Evolutionary conservation across 352 stramenopile genomes (phyloP), one percentile per base, ranked within the genome.

Genomic region (Globisporangium sylvaticum): DNA sequence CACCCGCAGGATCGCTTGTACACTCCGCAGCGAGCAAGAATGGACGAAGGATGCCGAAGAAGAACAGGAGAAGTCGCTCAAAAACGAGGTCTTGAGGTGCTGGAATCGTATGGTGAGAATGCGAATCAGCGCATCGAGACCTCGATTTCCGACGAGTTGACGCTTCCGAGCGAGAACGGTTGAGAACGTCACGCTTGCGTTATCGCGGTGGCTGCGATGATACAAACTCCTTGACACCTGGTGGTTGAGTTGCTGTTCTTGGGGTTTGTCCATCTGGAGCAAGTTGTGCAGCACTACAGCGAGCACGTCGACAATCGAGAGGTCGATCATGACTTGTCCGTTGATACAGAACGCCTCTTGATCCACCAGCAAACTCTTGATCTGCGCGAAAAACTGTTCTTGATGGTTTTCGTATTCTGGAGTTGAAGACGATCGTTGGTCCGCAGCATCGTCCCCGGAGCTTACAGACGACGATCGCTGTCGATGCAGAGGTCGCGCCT

Each of bases 1-100:
- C 8, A 94, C 71, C n/a, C 62, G 73, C 1, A 94, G 69, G 34
- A 87, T 37, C 31, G 70, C 71, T n/a, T 73, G 72, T 8, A 88
- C 14, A 14, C 67, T 60, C 59, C 87, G 77, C 1, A 90, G 70
- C 20, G 63, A 70, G 24, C 42, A 66, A 31, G 64, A 62, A 12
- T 65, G 60, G 1, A 76, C 62, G 1, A 68, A 57, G 5, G 25
- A 27, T 25, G 63, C 67, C 39, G 77, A 27, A 5, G 66, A 63
- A 53, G 44, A 56, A 4, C 0, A 57, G 18, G 7, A 50, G 12
- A 12, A 48, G 10, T 15, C 32, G 3, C 24, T 57, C 34, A 44
- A 39, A 20, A 58, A 66, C 8, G 6, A 68, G 10, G 2, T 9
- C 31, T 59, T 58, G 9, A 58, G 71, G 25, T 34, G 25, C n/a